phyloP scores from a whole-genome alignment of 441 rosid species.

The Adansonia grandidieri region DNA sequence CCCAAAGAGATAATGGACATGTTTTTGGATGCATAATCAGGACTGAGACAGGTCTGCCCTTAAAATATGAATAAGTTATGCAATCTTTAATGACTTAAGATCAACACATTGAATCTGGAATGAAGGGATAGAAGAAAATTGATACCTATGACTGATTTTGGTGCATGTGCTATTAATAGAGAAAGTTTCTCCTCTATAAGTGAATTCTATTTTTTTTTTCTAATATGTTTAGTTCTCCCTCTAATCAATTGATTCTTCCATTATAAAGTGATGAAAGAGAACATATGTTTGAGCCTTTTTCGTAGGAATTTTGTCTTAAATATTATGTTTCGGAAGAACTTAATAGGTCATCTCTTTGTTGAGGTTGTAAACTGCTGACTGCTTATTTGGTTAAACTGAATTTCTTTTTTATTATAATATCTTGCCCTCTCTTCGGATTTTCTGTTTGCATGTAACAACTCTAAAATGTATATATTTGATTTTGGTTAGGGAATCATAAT shows the following conservation, averaged over 20 bases:
- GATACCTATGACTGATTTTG: not conserved
- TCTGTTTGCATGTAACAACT: not conserved
- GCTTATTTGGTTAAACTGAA: not conserved
- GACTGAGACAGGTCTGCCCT: too few species aligned
- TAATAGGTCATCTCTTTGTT: slow-evolving; percentile 6
- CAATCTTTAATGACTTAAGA: not conserved
- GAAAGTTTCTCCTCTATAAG: not conserved
- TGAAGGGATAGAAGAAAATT: not conserved
- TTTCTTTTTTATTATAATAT: not conserved
- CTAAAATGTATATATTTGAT: not conserved
- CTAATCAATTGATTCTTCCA: not conserved
- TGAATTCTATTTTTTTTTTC: not conserved
- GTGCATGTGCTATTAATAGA: not conserved
- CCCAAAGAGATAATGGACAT: too few species aligned
- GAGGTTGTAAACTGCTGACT: not conserved
- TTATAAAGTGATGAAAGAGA: not conserved
- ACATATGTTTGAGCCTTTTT: not conserved
- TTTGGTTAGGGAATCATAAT: slow-evolving; percentile 54
- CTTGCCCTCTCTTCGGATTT: not conserved
- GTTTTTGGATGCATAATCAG: too few species aligned
- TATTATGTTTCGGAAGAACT: not conserved
- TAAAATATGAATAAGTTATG: not conserved
- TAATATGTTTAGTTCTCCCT: not conserved
- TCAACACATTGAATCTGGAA: not conserved
- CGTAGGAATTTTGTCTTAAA: not conserved